Evolutionary conservation across 345 rosid genomes (phyloP), one percentile per base, ranked within the genome.

Genomic region (Alliaria petiolata): DNA sequence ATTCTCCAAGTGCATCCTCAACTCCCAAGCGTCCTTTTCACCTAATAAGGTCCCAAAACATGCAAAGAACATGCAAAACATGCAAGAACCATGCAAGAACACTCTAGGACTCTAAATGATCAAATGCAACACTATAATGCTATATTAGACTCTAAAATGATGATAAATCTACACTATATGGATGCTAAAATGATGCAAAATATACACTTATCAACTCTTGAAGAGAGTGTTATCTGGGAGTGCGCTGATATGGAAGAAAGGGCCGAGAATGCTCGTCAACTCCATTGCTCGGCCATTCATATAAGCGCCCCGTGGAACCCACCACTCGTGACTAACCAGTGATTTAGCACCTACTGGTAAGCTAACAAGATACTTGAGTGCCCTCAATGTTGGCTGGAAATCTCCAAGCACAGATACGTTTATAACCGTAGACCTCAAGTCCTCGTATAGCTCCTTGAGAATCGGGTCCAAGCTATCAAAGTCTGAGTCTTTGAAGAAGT

Each of bases 201-300:
- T n/a, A n/a, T n/a, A n/a, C n/a, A n/a, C n/a, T n/a, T n/a, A n/a
- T n/a, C n/a, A n/a, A 84, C 88, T 86, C 89, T 89, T 89, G 81
- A 95, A 95, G 54, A 84, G 85, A 28, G 85, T 52, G 20, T 82
- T 82, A 84, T 95, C 99, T 8, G 89, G 98, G 83, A 89, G 68
- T 8, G 97, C 93, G 58, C 99, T 95, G n/a, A 91, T 89, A 75
- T 89, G 98, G 64, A 95, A 88, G 76, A 91, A 95, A 20, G 99
- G 98, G 3, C 98, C 99, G 62, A 95, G 79, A 81, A 95, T 89
- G 76, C 99, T 95, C 0, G 99, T 91, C 96, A 95, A 82, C 84
- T 95, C 99, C 28, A 88, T 89, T 42, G 83, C 99, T 55, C 98
- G 81, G 15, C 99, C 99, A 61, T 91, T 91, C 87, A 88, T 75